Conservation (phyloP, 768 basidiomycete genomes). For the Calocera cornea region DNA sequence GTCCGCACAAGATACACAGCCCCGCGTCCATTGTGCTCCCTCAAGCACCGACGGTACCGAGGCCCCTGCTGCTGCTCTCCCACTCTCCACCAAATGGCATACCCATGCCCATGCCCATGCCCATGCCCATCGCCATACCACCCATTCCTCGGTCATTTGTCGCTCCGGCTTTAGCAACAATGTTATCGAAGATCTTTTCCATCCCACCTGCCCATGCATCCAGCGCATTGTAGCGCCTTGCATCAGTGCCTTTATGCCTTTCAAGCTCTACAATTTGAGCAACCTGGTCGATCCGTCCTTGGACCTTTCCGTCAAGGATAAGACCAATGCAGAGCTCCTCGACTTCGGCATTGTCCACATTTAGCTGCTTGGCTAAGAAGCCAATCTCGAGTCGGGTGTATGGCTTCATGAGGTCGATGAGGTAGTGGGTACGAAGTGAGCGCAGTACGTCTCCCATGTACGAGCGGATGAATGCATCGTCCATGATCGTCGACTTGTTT, state of each 20-base stretch:
- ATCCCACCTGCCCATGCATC: not conserved
- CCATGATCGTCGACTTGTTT: constrained; percentile 90
- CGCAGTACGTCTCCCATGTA: constrained; percentile 94
- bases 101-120: not conserved
- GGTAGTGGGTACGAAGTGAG: constrained; percentile 86
- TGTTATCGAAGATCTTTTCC: constrained; percentile 3
- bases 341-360: constrained; percentile 81
- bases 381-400: constrained; percentile 88
- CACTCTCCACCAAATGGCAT: not conserved
- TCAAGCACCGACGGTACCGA: not conserved
- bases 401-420: constrained; percentile 95
- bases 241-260: constrained; percentile 33
- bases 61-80: not conserved
- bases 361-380: constrained; percentile 95
- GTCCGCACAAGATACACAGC: not conserved
- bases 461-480: constrained; percentile 83
- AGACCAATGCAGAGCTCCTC: constrained; percentile 87
- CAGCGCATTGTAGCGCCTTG: not conserved
- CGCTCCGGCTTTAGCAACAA: not conserved
- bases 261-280: constrained; percentile 86
- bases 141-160: constrained; percentile 1
- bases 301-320: constrained; percentile 93
- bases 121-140: not conserved
- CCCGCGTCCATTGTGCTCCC: not conserved
- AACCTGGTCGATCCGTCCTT: constrained; percentile 94